Conservation (phyloP, 176 grass and related monocot species). For the Aegilops tauschii region DNA sequence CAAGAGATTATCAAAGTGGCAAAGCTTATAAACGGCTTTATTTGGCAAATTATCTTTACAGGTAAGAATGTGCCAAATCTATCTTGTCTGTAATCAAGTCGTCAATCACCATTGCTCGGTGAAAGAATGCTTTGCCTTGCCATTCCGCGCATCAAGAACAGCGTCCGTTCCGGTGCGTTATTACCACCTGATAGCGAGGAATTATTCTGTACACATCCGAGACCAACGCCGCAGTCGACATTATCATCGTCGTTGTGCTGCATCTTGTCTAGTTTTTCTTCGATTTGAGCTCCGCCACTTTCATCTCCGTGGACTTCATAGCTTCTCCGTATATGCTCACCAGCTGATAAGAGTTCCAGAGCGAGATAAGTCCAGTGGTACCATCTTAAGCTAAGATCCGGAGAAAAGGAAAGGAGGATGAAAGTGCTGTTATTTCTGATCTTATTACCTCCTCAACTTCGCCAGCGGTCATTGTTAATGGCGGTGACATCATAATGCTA, state of each 20-base stretch:
- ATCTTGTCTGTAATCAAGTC: not conserved
- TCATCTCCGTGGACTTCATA: constrained; percentile 65
- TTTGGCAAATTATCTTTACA: not conserved
- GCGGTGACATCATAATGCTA: constrained; percentile 90
- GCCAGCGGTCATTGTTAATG: constrained; percentile 53
- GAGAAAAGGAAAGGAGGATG: not conserved
- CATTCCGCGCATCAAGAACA: constrained; percentile 6
- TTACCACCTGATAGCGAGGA: not conserved
- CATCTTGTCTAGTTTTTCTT: constrained; percentile 32
- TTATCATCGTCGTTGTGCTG: not conserved
- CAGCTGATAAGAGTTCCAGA: constrained; percentile 42
- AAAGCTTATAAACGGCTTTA: not conserved
- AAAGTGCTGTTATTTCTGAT: not conserved
- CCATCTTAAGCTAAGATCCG: not conserved
- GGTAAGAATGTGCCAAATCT: not conserved
- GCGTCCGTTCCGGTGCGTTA: not conserved
- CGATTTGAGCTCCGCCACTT: constrained; percentile 65
- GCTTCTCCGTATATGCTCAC: constrained; percentile 83
- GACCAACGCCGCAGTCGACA: not conserved
- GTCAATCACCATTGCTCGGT: not conserved
- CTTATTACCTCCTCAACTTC: constrained; percentile 88
- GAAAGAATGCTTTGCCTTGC: not conserved
- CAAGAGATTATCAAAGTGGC: too few relatives aligned
- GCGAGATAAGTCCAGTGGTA: not conserved
- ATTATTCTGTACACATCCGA: constrained; percentile 20